A percentile compares a stretch with the other conserved stretches of the same genome.
Conservation (phyloP, 2,329 filamentous ascomycete genomes). For the Alternaria ethzedia region DNA sequence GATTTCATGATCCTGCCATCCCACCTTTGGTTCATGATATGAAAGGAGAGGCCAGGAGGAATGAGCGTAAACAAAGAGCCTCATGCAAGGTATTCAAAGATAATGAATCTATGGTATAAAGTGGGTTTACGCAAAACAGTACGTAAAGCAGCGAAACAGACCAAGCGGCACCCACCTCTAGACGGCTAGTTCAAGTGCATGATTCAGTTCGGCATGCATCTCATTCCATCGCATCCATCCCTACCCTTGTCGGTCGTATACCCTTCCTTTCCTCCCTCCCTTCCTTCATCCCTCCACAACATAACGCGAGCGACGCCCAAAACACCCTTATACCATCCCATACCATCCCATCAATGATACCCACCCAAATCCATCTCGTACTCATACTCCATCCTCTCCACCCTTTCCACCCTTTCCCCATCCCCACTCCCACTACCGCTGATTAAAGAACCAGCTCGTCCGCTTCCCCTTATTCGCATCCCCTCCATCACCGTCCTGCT, state of each 20-base stretch:
- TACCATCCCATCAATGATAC: not conserved
- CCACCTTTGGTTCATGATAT: too few species aligned
- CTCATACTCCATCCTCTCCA: not conserved
- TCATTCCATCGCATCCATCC: not conserved
- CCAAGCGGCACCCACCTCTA: not conserved
- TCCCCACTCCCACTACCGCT: conserved; percentile 2
- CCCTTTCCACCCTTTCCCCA: not conserved
- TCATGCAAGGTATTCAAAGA: not conserved
- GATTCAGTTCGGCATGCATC: not conserved
- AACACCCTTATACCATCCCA: not conserved
- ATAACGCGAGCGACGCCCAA: not conserved
- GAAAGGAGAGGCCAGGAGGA: too few species aligned
- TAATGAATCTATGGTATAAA: conserved; percentile 13
- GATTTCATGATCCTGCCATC: too few species aligned
- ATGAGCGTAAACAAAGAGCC: not conserved
- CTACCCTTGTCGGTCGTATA: too few species aligned
- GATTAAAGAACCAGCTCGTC: conserved; percentile 75
- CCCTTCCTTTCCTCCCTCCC: too few species aligned
- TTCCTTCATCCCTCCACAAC: too few species aligned
- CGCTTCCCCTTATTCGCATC: conserved; percentile 66
- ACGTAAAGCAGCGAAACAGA: not conserved
- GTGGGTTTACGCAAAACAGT: not conserved
- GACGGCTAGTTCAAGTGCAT: not conserved
- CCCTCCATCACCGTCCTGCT: conserved; percentile 58
- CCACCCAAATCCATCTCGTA: not conserved